phyloP scores from a whole-genome alignment of 495 filamentous ascomycete species.

The Lasiosphaeria miniovina region DNA sequence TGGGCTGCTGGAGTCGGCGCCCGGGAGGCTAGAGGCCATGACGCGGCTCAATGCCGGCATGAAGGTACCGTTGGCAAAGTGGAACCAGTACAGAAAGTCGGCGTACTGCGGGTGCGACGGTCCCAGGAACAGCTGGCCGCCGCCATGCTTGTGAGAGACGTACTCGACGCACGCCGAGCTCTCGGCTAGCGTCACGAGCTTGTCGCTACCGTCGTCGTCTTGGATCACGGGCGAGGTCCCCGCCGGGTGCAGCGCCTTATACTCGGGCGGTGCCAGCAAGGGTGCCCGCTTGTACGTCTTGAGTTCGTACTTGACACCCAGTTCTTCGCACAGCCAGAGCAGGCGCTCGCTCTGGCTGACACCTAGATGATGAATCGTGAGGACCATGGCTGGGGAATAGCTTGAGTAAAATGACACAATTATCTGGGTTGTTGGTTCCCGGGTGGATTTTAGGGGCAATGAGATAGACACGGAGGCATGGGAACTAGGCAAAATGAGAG shows the following conservation, averaged over 20 bases:
- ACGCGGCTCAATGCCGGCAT: conserved; percentile 35
- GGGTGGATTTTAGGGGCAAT: not conserved
- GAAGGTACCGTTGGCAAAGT: conserved; percentile 57
- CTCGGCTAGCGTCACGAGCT: conserved; percentile 49
- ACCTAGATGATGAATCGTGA: conserved; percentile 59
- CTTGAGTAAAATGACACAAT: not conserved
- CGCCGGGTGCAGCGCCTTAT: conserved; percentile 49
- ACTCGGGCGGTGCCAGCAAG: conserved; percentile 50
- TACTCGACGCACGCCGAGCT: conserved; percentile 56
- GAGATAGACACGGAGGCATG: not conserved
- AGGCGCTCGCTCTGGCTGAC: conserved; percentile 59
- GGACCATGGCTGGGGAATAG: conserved; percentile 22
- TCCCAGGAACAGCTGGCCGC: conserved; percentile 40
- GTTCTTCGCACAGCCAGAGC: conserved; percentile 63
- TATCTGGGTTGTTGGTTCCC: not conserved
- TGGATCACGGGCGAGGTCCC: conserved; percentile 56
- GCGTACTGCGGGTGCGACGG: conserved; percentile 47
- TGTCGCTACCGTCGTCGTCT: conserved; percentile 32
- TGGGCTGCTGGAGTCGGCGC: conserved; percentile 4
- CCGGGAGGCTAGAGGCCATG: conserved; percentile 10
- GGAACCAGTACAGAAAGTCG: conserved; percentile 60
- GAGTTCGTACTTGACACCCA: conserved; percentile 50
- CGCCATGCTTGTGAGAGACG: conserved; percentile 50
- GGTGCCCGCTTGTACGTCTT: conserved; percentile 51
- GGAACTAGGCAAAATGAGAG: too few species aligned